Evolutionary conservation across 2,329 filamentous ascomycete species (phyloP), one percentile per base, ranked within the genome.

Genomic region (Cordyceps farinosa): DNA sequence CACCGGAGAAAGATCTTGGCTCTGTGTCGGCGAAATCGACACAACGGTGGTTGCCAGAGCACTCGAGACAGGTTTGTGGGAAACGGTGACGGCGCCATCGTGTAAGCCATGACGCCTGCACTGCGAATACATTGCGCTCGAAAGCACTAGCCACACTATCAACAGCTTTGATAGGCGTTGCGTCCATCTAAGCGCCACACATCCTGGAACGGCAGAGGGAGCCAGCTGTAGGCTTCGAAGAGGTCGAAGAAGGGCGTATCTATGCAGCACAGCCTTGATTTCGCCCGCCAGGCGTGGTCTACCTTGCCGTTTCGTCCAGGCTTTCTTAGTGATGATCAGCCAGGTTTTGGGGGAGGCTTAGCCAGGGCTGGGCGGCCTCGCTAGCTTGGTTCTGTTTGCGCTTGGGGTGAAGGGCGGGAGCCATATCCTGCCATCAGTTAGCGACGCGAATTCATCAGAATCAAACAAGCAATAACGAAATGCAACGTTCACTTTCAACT

Each of bases 341-440:
- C 56, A 42, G 56, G 56, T 50, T 59, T 51, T 32, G 15, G 38
- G 38, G 56, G 42, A 30, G 36, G 45, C 45, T 51, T 40, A 59
- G 55, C 55, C 10, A 22, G n/a, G n/a, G 30, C 30, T 58, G 5
- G 30, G 11, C 38, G 48, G 32, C 30, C 45, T 59, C 27, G 44
- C 17, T 22, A 48, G 55, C 44, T 30, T 47, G 54, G 22, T 9
- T 55, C 32, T 29, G 42, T 17, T 58, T 58, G 30, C 22, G 22
- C 22, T 22, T 22, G 22, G 22, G 22, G 22, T 22, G 22, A 22
- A 34, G 34, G 34, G 34, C 32, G 17, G 10, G 3, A 9, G 15
- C 17, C 40, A 29, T 36, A 45, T 47, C 40, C 42, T 34, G n/a
- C 3, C 3, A 15, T 27, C 42, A n/a, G 13, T 58, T n/a, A 47